phyloP scores from a whole-genome alignment of 2,329 filamentous ascomycete species.

The Microdochium paspali region DNA sequence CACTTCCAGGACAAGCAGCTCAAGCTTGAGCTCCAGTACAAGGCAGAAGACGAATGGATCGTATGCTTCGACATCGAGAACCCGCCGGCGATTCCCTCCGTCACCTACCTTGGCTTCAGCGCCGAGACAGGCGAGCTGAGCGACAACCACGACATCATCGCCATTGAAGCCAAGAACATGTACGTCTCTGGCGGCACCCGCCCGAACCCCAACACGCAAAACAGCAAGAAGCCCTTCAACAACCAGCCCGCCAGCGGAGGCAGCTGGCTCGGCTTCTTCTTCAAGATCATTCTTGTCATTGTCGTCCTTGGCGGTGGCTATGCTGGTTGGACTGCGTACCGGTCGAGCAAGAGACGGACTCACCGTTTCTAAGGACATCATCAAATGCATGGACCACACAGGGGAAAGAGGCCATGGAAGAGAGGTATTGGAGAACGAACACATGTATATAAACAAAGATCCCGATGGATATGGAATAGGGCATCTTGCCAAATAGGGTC shows the following conservation, averaged over 20 bases:
- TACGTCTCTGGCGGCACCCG: constrained; percentile 54
- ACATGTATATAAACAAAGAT: neutral
- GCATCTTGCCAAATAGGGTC: neutral
- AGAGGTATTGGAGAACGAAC: neutral
- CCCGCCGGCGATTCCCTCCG: constrained; percentile 67
- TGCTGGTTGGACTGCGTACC: constrained; percentile 76
- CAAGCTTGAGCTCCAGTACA: constrained; percentile 89
- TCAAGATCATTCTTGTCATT: constrained; percentile 75
- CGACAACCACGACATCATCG: constrained; percentile 96
- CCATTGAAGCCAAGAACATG: constrained; percentile 76
- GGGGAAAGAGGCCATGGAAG: neutral
- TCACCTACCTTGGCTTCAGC: constrained; percentile 67
- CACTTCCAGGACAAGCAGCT: constrained; percentile 96
- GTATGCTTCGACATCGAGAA: constrained; percentile 72
- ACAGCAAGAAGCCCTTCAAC: constrained; percentile 26
- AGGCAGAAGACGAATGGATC: constrained; percentile 78
- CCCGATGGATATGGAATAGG: neutral
- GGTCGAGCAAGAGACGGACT: constrained; percentile 52
- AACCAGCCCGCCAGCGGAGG: constrained; percentile 33
- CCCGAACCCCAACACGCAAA: constrained; percentile 26
- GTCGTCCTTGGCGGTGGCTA: constrained; percentile 65
- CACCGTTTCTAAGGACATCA: constrained; percentile 39
- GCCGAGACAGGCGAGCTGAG: constrained; percentile 92
- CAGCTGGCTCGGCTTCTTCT: constrained; percentile 55
- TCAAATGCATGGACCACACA: neutral